Base-by-base conservation (phyloP, 306 rosid species). In the Senna siamea region DNA sequence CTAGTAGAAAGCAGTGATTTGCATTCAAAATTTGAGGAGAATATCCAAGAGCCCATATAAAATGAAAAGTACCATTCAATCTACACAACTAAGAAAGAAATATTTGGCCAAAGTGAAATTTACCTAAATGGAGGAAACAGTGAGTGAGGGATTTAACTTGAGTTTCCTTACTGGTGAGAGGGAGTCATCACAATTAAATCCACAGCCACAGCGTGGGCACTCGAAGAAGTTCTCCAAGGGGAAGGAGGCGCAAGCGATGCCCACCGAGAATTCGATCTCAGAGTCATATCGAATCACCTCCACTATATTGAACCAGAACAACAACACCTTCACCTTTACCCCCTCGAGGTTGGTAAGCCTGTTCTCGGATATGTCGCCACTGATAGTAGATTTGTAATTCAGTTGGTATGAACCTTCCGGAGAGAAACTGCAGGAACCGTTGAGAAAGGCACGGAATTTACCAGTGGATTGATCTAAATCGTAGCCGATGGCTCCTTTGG, bases 161-260 rank as follows among this genome's bases (percentile, higher is more conserved):
- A 88, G 65, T 55, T 88, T 84, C 74, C 91, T 79, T 13, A 82
- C 76, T 54, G 73, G 85, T 5, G 76, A 30, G 58, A 71, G 83
- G 4, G 76, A 30, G 68, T 41, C 18, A 58, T 48, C 75, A 85
- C 96, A 90, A 73, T 87, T 59, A 81, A 89, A 75, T 35, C 97
- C 98, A 52, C 97, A 89, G 1, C 96, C 96, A 52, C 96, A 89
- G 81, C 66, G 81, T 2, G 96, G 98, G 32, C 92, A 89, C 26
- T 77, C 97, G 74, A 76, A 80, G 81, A 93, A 91, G 55, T 80
- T 85, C 10, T 93, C 91, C 0, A 85, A 75, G 1, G 96, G 81
- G 69, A 91, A 93, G 7, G 93, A 79, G 0, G 98, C 96, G 28
- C 92, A 83, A 3, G 92, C 89, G 47, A 93, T 77, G 17, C 97